Base-by-base conservation (phyloP, 225 moss, liverwort and hornwort species). In the Rhytidiadelphus loreus region DNA sequence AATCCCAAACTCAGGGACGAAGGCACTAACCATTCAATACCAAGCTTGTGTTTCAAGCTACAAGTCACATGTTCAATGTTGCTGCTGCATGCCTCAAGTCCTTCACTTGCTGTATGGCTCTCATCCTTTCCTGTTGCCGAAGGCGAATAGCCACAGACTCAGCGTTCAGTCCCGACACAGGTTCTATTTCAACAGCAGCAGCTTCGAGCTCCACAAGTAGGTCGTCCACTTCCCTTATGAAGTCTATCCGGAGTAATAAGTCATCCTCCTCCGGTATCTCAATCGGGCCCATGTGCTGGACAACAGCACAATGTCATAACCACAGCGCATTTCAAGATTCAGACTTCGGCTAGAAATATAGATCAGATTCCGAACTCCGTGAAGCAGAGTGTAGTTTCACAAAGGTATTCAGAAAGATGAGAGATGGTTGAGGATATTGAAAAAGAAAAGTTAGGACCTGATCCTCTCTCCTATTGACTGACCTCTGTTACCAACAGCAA, bases 241-340 rank as follows among this genome's bases (percentile, higher is more conserved):
- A 99, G 86, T 99, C 98, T 16, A 95, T 89, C 17, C 98, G 96
- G 14, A 99, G 93, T 33, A 99, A 87, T 11, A 91, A 65, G 44
- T 96, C 93, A 70, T 98, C 97, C 55, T 98, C 97, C 90, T 96
- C 96, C 39, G 98, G 98, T 73, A 97, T 96, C 87, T 96, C 96
- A 60, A 99, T 94, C 32, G 95, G 97, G 65, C 98, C 98, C 65
- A 93, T 88, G 56, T 96, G 98, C 97, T 97, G 95, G 57, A 88
- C 65, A 73, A 37, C 33, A 81, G 33, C 33, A 88, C 46, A 82
- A 46, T 9, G 9, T 46, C 7, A 9, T 46, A 46, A 46, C 9
- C 46, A 90, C 57, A 89, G 56, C 50, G 26, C 77, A 76, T 72
- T 82, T 83, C 79, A 79, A 86, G 69, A 66, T 53, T 72, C 85